Evolutionary conservation across 1,284 basidiomycete species (phyloP).

Genomic region (Golubevia pallescens): DNA sequence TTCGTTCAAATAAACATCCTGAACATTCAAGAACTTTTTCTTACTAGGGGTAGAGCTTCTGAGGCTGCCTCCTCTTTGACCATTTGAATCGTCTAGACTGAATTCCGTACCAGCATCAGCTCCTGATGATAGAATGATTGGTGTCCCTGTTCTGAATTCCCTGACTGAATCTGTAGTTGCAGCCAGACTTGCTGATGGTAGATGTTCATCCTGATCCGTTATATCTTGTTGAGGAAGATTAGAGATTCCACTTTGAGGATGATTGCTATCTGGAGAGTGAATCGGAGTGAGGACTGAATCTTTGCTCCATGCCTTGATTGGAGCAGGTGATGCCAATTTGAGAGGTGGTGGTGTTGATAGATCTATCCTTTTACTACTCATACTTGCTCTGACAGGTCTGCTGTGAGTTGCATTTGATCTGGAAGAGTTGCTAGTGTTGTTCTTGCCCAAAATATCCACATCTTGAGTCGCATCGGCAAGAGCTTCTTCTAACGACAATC

Average conservation of each 20-base stretch:
- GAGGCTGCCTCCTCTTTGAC: background rate
- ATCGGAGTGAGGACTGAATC: too few species aligned
- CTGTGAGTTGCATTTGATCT: background rate
- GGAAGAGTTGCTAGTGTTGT: background rate
- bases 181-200: too few species aligned
- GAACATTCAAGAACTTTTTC: slow-evolving; percentile 2
- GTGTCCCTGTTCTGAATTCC: background rate
- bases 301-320: too few species aligned
- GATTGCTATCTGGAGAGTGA: too few species aligned
- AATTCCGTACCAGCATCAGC: background rate
- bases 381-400: background rate
- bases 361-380: background rate
- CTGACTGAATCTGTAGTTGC: too few species aligned
- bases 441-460: background rate
- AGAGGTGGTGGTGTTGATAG: background rate
- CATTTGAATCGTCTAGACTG: background rate
- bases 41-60: background rate
- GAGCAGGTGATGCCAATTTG: too few species aligned
- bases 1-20: slow-evolving; percentile 36
- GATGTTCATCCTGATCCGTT: too few species aligned
- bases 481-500: background rate
- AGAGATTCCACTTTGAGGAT: too few species aligned
- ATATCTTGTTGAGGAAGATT: too few species aligned
- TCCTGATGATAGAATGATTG: background rate
- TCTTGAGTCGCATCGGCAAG: background rate